Percentiles rank a stretch among this genome's conserved stretches.
Evolutionary conservation across 345 rosid species (phyloP).

Genomic region (Psidium guajava): DNA sequence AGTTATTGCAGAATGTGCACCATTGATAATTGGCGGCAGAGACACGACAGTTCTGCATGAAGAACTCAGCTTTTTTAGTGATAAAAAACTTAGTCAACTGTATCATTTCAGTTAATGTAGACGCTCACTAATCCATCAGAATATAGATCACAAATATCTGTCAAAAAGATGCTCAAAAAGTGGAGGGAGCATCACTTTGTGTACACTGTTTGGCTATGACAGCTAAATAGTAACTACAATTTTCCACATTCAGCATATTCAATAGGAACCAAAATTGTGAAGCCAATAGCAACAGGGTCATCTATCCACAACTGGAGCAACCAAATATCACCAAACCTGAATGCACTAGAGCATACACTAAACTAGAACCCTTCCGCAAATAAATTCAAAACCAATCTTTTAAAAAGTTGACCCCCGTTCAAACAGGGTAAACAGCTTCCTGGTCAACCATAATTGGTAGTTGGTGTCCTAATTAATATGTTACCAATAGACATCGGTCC

Average conservation of each 20-base stretch:
- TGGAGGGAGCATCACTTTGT: background rate
- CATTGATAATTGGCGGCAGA: conserved; percentile 86
- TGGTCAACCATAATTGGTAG: background rate
- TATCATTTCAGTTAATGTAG: background rate
- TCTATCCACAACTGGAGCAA: background rate
- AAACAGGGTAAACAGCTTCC: background rate
- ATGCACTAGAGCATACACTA: background rate
- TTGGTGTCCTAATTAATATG: background rate
- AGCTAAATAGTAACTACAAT: background rate
- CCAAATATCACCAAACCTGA: background rate
- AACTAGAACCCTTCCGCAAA: background rate
- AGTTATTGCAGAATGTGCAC: conserved; percentile 91
- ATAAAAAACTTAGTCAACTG: conserved; percentile 4
- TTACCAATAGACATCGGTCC: background rate
- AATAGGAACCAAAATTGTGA: background rate
- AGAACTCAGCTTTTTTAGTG: conserved; percentile 49
- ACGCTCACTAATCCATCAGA: background rate
- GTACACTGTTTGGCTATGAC: background rate
- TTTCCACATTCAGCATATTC: background rate
- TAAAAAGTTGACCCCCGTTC: background rate
- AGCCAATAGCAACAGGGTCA: background rate
- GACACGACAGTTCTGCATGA: conserved; percentile 74
- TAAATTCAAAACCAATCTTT: background rate
- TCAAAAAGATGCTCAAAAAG: background rate
- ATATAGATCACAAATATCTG: background rate